Percentiles rank a stretch among this genome's conserved stretches.
Conservation (phyloP, 495 filamentous ascomycete genomes). For the Collariella sp. region DNA sequence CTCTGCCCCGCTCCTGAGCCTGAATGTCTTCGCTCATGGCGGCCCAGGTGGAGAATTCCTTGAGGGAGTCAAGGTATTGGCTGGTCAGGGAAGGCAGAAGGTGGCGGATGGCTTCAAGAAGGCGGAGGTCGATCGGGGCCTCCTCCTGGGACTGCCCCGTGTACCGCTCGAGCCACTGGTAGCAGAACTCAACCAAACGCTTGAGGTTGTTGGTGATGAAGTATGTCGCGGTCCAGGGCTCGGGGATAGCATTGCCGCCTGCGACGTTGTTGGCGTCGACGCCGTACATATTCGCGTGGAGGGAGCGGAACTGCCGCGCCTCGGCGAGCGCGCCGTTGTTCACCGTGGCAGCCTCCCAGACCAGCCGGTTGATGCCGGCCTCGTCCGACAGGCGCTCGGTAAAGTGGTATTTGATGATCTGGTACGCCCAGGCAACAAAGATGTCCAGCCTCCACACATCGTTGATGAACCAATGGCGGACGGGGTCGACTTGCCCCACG, state of each 20-base stretch:
- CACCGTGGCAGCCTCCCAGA: constrained; percentile 75
- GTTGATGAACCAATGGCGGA: constrained; percentile 74
- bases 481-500: constrained; percentile 57
- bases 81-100: constrained; percentile 37
- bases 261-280: constrained; percentile 52
- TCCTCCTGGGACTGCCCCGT: constrained; percentile 3
- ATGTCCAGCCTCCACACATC: constrained; percentile 66
- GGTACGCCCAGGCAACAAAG: constrained; percentile 65
- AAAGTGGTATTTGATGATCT: constrained; percentile 60
- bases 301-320: constrained; percentile 63
- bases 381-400: constrained; percentile 44
- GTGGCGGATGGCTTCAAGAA: constrained; percentile 31
- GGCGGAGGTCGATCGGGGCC: constrained; percentile 11
- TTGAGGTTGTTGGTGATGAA: constrained; percentile 49
- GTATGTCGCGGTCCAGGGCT: constrained; percentile 71
- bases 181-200: constrained; percentile 45
- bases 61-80: constrained; percentile 37
- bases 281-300: constrained; percentile 60
- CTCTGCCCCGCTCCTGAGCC: constrained; percentile 27
- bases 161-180: constrained; percentile 27
- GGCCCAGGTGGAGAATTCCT: constrained; percentile 35
- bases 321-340: constrained; percentile 60
- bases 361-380: constrained; percentile 39
- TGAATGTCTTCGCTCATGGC: constrained; percentile 29
- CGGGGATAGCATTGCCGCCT: constrained; percentile 61